Conservation (phyloP, 352 stramenopile genomes). For the Pythium periplocum region DNA sequence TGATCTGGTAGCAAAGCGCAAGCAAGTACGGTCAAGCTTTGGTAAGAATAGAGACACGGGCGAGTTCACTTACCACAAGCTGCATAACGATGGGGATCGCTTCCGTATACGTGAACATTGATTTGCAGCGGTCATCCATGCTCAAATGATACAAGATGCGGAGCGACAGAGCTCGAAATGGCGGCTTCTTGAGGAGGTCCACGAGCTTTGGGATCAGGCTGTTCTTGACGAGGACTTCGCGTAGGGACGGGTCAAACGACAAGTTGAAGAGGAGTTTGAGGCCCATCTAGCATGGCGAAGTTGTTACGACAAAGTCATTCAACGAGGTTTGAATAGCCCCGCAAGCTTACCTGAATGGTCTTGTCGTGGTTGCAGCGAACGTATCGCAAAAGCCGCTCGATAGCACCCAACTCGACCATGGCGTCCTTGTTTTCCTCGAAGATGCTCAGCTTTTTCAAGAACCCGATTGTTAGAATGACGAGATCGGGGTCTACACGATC, state of each 20-base stretch:
- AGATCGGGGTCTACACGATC: constrained; percentile 85
- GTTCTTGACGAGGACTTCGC: constrained; percentile 84
- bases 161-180: constrained; percentile 83
- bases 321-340: neutral
- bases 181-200: constrained; percentile 90
- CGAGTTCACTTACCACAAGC: constrained; percentile 48
- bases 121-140: constrained; percentile 93
- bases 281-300: constrained; percentile 28
- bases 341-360: constrained; percentile 47
- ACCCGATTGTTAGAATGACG: constrained; percentile 86
- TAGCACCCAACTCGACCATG: constrained; percentile 81
- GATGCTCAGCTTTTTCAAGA: constrained; percentile 93
- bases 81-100: constrained; percentile 93
- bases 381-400: constrained; percentile 76
- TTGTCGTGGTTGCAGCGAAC: constrained; percentile 83
- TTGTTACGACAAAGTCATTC: neutral
- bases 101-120: constrained; percentile 94
- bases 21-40: neutral
- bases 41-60: neutral
- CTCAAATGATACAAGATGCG: constrained; percentile 94
- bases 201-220: constrained; percentile 91
- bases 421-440: constrained; percentile 95
- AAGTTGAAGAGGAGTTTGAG: constrained; percentile 93
- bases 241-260: constrained; percentile 87
- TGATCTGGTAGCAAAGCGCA: constrained; percentile 41